Evolutionary conservation across 768 basidiomycete species (phyloP).

Genomic region (Chalciporus piperatus): DNA sequence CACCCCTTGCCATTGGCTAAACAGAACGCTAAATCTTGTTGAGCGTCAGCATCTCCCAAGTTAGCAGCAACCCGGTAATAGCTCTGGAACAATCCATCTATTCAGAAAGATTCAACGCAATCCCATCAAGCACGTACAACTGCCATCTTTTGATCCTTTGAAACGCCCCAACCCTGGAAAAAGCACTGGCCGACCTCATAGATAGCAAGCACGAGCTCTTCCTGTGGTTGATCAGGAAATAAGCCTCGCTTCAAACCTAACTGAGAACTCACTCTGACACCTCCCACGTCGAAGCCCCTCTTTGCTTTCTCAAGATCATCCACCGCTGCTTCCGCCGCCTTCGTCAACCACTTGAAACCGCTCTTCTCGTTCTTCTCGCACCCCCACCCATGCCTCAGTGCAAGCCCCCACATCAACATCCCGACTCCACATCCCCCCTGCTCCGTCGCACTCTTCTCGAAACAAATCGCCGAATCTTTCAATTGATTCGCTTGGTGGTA

Average conservation of each 20-base stretch:
- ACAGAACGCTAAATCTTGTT: conserved; percentile 82
- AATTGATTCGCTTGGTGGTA: conserved; percentile 75
- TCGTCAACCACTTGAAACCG: conserved; percentile 80
- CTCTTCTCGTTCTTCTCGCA: conserved; percentile 72
- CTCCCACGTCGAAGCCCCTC: conserved; percentile 48
- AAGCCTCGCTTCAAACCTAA: background rate
- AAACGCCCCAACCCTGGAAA: conserved; percentile 88
- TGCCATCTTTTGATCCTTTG: conserved; percentile 87
- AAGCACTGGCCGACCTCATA: conserved; percentile 94
- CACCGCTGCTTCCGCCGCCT: conserved; percentile 79
- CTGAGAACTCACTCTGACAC: conserved; percentile 46
- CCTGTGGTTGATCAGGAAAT: conserved; percentile 36
- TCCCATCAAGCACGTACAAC: conserved; percentile 49
- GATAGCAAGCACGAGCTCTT: conserved; percentile 82
- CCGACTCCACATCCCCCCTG: conserved; percentile 83
- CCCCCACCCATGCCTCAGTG: conserved; percentile 88
- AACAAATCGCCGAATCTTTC: conserved; percentile 63
- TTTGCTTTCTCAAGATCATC: conserved; percentile 68
- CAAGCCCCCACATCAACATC: conserved; percentile 90
- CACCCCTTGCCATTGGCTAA: conserved; percentile 84
- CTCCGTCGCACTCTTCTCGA: conserved; percentile 72
- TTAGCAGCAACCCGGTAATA: conserved; percentile 84
- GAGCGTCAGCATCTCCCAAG: conserved; percentile 84
- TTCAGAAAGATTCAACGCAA: background rate
- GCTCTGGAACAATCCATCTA: conserved; percentile 42